Conservation (phyloP, 2,329 filamentous ascomycete species). For the Penicillium sp. region DNA sequence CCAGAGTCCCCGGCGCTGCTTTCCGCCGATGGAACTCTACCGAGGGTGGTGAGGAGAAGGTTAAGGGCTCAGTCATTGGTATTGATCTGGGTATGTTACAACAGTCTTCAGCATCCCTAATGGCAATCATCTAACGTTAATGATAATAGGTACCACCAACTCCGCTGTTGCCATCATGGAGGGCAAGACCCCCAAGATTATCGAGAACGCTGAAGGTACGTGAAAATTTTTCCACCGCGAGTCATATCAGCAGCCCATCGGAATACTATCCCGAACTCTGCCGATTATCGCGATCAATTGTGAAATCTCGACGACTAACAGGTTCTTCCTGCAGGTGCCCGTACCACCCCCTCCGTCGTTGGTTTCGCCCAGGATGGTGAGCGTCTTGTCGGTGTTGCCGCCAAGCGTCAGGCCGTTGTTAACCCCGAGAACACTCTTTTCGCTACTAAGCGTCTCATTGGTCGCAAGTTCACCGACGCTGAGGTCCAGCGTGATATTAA, state of each 20-base stretch:
- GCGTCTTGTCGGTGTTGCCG: constrained; percentile 92
- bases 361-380: constrained; percentile 95
- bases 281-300: not conserved
- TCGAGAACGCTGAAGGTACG: constrained; percentile 93
- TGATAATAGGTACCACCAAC: constrained; percentile 76
- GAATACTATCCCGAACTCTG: not conserved
- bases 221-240: constrained; percentile 11
- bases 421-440: constrained; percentile 99
- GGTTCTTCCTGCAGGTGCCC: constrained; percentile 60
- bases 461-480: constrained; percentile 89
- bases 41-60: constrained; percentile 69
- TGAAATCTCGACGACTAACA: constrained; percentile 17
- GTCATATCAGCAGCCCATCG: not conserved
- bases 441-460: constrained; percentile 97
- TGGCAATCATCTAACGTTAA: constrained; percentile 16
- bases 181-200: constrained; percentile 91
- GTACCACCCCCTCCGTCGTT: constrained; percentile 91
- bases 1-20: constrained; percentile 70
- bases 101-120: not conserved
- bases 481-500: constrained; percentile 97
- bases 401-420: constrained; percentile 96
- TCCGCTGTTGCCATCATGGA: constrained; percentile 97
- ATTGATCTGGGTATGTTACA: constrained; percentile 80
- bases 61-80: constrained; percentile 94
- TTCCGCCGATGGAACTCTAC: constrained; percentile 61